Conservation (phyloP, 2,329 filamentous ascomycete species). For the Sphaceloma murrayae region DNA sequence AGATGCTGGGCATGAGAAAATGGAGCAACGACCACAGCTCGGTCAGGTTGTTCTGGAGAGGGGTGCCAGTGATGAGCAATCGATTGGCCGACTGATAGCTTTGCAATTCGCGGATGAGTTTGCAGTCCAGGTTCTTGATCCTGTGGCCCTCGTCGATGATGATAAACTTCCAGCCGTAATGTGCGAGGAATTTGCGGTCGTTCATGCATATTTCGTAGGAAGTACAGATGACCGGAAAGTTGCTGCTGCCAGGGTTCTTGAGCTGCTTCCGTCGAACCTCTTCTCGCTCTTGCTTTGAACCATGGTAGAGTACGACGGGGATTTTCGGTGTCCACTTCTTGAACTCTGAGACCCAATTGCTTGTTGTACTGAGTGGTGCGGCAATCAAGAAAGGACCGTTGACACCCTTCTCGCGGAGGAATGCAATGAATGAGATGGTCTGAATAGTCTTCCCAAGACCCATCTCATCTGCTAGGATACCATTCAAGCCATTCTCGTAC, state of each 20-base stretch:
- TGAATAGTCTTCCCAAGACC: conserved; percentile 87
- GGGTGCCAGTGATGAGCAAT: conserved; percentile 87
- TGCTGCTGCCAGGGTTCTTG: conserved; percentile 55
- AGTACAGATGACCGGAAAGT: conserved; percentile 87
- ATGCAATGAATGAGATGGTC: conserved; percentile 76
- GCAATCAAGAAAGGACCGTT: conserved; percentile 88
- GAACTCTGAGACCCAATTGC: conserved; percentile 95
- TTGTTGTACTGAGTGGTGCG: conserved; percentile 80
- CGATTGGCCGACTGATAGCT: conserved; percentile 84
- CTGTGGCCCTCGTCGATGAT: conserved; percentile 97
- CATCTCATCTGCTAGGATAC: conserved; percentile 91
- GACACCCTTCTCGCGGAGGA: conserved; percentile 75
- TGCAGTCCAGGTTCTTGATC: conserved; percentile 93
- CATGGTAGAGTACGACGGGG: conserved; percentile 85
- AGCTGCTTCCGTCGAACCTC: conserved; percentile 64
- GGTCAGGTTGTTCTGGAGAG: conserved; percentile 87
- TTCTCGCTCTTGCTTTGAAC: conserved; percentile 66
- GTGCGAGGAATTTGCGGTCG: conserved; percentile 69
- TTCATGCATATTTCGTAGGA: conserved; percentile 94
- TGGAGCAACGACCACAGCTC: conserved; percentile 93
- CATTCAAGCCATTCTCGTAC: conserved; percentile 85
- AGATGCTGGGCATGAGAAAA: conserved; percentile 85
- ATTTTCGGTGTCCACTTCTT: conserved; percentile 81
- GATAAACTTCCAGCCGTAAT: conserved; percentile 93
- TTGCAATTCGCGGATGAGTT: conserved; percentile 78